These are phyloP conservation scores for Veloboletus limbatus DNA, from an alignment of 1,284 basidiomycete genomes.

Conservation along the genomic window DNA sequence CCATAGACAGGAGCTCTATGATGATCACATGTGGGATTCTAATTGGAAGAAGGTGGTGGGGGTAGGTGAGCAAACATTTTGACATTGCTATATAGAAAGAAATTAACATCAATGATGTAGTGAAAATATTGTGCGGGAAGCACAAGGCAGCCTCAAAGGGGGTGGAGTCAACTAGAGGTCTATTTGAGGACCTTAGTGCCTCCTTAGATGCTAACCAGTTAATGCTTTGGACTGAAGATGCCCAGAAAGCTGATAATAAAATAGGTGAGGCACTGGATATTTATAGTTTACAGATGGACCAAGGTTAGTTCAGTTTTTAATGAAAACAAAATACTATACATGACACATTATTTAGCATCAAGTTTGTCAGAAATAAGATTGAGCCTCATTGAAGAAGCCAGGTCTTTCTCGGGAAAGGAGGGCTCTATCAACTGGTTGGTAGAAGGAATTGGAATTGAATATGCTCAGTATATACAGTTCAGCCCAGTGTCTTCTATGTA, in stretches of 20 bases:
- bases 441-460: conserved; percentile 7
- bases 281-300: conserved; percentile 5
- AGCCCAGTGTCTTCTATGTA: no score
- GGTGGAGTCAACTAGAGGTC: not conserved
- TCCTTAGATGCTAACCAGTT: not conserved
- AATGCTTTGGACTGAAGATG: no score
- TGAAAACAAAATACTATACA: no score
- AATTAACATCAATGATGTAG: no score
- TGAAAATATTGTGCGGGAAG: conserved; percentile 9
- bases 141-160: not conserved
- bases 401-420: no score
- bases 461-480: conserved; percentile 10
- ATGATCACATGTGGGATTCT: conserved; percentile 18
- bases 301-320: no score
- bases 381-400: no score
- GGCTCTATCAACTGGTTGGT: conserved; percentile 3
- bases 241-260: no score
- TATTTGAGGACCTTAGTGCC: not conserved
- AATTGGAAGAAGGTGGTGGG: conserved; percentile 18
- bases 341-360: no score
- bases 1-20: conserved; percentile 13
- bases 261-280: conserved; percentile 4
- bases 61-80: not conserved
- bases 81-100: not conserved
- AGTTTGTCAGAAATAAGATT: conserved; percentile 7